Evolutionary conservation across 2,329 filamentous ascomycete species (phyloP), one percentile per base, ranked within the genome.

Genomic region (Ophiostoma sp.): DNA sequence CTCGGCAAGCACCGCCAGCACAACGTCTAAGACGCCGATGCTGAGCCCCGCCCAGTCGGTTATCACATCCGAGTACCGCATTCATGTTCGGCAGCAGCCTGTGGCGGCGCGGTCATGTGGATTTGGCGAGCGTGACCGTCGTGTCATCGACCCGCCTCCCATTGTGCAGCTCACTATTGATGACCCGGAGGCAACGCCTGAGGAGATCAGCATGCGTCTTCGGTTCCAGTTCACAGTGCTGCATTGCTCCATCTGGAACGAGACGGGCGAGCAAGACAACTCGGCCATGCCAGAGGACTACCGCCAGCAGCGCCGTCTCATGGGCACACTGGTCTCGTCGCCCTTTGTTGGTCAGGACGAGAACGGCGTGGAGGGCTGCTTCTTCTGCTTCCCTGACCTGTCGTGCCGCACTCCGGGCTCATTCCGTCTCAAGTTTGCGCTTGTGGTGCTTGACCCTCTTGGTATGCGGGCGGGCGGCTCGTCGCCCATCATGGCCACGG

Each of bases 331-430:
- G 8, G 92, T 95, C 3, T 90, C 91, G 7, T 93, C 91, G 0
- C 91, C 93, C 0, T 95, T 94, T 76, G 89, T 93, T 6, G 93
- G 92, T 8, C 86, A 88, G 71, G 93, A 96, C 79, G 92, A 95
- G 78, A 85, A 90, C 71, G 89, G 90, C 71, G 82, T 88, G 28
- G 91, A 94, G 75, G 93, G 93, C 1, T 94, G 91, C 78, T 96
- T 95, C 84, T 96, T 95, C 81, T 93, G 92, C 80, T 96, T 96
- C 79, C 91, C 92, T 0, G 93, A 96, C 79, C 85, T 96, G 25
- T 94, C 92, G 3, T 94, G 92, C 79, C 88, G 93, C 45, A 94
- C 91, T 0, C 90, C 93, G 0, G 93, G 93, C 25, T 85, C 85
- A n/a, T 96, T 93, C 80, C 87, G 92, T 22, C 86, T 96, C 72